These are phyloP conservation scores for Limnanthes douglasii DNA, from an alignment of 345 rosid genomes.

Conservation along the genomic window DNA sequence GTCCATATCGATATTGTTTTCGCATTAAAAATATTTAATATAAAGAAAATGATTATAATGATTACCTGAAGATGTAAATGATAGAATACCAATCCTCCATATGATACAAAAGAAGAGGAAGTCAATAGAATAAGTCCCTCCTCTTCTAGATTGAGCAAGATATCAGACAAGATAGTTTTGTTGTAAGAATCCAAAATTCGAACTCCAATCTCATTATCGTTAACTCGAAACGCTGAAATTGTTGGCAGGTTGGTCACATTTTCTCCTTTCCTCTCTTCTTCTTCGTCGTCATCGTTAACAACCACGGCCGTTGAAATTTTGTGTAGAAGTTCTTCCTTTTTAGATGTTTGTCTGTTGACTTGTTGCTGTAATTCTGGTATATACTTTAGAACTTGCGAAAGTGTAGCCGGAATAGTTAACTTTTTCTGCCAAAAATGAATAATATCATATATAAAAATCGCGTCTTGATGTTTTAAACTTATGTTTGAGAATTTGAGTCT, in stretches of 20 bases:
- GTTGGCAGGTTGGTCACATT: neutral
- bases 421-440: conserved; percentile 17
- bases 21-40: too few species aligned
- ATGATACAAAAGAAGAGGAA: conserved; percentile 43
- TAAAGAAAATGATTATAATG: too few species aligned
- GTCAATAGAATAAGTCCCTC: conserved; percentile 25
- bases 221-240: conserved; percentile 23
- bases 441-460: conserved; percentile 1
- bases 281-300: conserved; percentile 4
- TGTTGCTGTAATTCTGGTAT: conserved; percentile 38
- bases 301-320: conserved; percentile 12
- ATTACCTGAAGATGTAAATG: conserved; percentile 51
- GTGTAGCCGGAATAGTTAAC: conserved; percentile 36
- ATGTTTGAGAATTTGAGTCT: neutral
- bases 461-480: neutral
- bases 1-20: too few species aligned
- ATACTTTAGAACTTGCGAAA: conserved; percentile 25
- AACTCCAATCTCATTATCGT: conserved; percentile 27
- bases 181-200: conserved; percentile 25
- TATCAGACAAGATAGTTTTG: conserved; percentile 19
- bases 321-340: conserved; percentile 32
- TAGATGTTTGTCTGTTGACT: conserved; percentile 16
- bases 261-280: conserved; percentile 9
- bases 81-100: conserved; percentile 28
- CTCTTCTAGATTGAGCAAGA: conserved; percentile 27